Percentiles rank a stretch among this genome's conserved stretches.
Conservation (phyloP, 208 protist genomes). For the Acanthamoeba triangularis region DNA sequence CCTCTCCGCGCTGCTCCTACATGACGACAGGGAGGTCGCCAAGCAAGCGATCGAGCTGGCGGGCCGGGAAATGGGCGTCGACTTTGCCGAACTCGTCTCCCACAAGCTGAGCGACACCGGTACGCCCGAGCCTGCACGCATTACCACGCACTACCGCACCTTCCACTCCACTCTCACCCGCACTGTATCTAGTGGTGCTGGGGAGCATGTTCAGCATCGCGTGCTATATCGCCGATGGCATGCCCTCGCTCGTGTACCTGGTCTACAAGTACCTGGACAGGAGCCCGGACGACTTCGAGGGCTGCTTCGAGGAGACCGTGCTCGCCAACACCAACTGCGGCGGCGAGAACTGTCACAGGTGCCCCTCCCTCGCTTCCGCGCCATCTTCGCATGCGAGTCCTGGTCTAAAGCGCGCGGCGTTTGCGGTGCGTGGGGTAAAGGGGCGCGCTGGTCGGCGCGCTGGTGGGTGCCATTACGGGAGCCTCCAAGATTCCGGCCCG, state of each 20-base stretch:
- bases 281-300: background rate
- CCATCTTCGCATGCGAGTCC: background rate
- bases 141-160: too few relatives aligned
- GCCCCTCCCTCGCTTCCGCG: background rate
- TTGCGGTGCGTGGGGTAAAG: background rate
- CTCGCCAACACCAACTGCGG: slow-evolving; percentile 75
- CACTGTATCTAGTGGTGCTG: slow-evolving; percentile 2
- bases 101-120: slow-evolving; percentile 8
- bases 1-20: background rate
- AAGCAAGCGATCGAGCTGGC: background rate
- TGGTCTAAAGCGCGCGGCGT: background rate
- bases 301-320: slow-evolving; percentile 37
- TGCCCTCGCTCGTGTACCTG: slow-evolving; percentile 68
- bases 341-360: slow-evolving; percentile 68
- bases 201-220: slow-evolving; percentile 68
- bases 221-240: slow-evolving; percentile 37
- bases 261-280: slow-evolving; percentile 63
- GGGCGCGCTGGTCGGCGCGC: too few relatives aligned
- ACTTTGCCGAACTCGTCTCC: background rate
- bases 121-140: background rate
- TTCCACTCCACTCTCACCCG: too few relatives aligned
- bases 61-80: slow-evolving; percentile 36
- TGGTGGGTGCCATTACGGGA: too few relatives aligned
- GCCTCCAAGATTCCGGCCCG: too few relatives aligned
- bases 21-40: background rate